Evolutionary conservation across 1,139 yeast species (phyloP), one percentile per base, ranked within the genome.

Genomic region (Geotrichum cucujoidarum): DNA sequence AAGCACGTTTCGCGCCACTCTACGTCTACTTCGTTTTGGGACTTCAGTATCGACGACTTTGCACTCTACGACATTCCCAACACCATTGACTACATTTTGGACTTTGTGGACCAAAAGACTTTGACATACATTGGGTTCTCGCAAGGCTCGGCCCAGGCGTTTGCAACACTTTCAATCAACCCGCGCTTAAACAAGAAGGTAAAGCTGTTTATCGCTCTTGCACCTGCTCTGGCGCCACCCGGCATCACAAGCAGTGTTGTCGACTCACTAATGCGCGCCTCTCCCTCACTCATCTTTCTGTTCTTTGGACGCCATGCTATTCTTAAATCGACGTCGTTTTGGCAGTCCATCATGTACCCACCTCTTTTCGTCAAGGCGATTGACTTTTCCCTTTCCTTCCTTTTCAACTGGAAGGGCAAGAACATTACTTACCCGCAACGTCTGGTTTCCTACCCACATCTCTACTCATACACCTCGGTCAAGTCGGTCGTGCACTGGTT

Each of bases 401-500:
- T 90, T 47, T 90, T 90, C 68, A 77, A 83, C 61, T 90, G 97
- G 97, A 73, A 71, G 47, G 76, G 90, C n/a, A 45, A 57, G 4
- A 86, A 90, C 64, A 90, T 90, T 55, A 68, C 80, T 24, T 73
- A 76, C 54, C 69, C 78, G 44, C 95, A 89, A 65, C 89, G 89
- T 61, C 67, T 81, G 47, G 77, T 86, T 27, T 77, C 88, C 34
- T 90, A 86, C 65, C 80, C 87, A 18, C 96, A 90, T 65, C 70
- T 90, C 47, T 90, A 89, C 67, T 85, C 95, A 1, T 85, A 95
- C 21, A 88, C 97, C 0, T 81, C 92, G 2, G 97, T 89, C 40
- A 90, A 90, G 65, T 80, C 86, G 20, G 92, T 88, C 43, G 97
- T 89, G 32, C 97, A 90, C 67, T 90, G 97, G 97, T 90, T 90